Conservation (phyloP, 2,329 filamentous ascomycete species). For the Tolypocladium tropicale region DNA sequence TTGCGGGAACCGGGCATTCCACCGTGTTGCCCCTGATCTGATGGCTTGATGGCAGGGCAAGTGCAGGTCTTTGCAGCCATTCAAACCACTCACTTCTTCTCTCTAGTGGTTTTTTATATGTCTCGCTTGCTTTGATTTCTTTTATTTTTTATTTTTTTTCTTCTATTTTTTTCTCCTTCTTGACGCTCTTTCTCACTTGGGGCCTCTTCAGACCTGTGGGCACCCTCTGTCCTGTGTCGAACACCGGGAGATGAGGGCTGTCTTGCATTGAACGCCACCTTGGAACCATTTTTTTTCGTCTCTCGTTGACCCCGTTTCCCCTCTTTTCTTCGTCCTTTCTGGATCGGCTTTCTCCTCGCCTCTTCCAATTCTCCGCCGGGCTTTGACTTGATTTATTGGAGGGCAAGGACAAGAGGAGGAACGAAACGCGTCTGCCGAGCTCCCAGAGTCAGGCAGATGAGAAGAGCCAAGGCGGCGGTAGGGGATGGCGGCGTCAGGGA, state of each 20-base stretch:
- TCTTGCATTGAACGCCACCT: not conserved
- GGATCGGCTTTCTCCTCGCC: not conserved
- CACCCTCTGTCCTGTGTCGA: not conserved
- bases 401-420: not conserved
- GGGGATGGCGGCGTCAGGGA: not conserved
- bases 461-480: not conserved
- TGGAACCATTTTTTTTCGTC: not conserved
- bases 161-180: not conserved
- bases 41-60: not conserved
- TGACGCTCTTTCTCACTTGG: not conserved
- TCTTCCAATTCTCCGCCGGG: not conserved
- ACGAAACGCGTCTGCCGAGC: not conserved
- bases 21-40: not conserved
- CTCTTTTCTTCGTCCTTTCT: not conserved
- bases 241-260: not conserved
- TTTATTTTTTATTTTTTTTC: not conserved
- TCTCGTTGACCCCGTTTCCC: not conserved
- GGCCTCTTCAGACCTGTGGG: not conserved
- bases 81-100: slow-evolving; percentile 1
- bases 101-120: no score
- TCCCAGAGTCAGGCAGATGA: not conserved
- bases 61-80: slow-evolving; percentile 4
- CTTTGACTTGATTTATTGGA: not conserved
- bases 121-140: no score
- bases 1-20: slow-evolving; percentile 6